Evolutionary conservation across 441 rosid species (phyloP).

Genomic region (Eruca vesicaria): DNA sequence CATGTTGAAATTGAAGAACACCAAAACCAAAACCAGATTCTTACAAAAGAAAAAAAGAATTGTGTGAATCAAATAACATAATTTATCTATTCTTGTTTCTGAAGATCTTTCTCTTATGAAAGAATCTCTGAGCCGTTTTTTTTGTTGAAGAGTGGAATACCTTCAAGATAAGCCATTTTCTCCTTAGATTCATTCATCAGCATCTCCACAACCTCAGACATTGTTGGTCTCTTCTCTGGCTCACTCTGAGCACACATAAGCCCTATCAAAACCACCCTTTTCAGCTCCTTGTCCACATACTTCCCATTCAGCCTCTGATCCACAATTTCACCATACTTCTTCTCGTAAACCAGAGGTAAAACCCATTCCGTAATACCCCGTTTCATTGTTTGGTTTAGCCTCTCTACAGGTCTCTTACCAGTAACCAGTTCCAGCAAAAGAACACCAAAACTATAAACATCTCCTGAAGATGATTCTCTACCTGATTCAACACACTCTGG

Average conservation of each 20-base stretch:
- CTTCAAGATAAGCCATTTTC: conserved; percentile 49
- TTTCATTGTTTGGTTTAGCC: conserved; percentile 47
- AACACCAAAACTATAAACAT: conserved; percentile 66
- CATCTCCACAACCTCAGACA: conserved; percentile 53
- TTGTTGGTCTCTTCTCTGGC: conserved; percentile 56
- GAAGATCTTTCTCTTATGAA: conserved; percentile 40
- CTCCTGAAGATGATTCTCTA: conserved; percentile 53
- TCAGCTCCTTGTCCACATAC: conserved; percentile 48
- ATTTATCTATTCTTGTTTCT: not conserved
- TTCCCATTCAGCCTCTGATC: conserved; percentile 49
- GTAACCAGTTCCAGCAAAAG: conserved; percentile 56
- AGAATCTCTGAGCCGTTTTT: conserved; percentile 42
- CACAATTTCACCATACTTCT: conserved; percentile 42
- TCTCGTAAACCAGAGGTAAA: conserved; percentile 43
- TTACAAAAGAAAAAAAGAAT: not conserved
- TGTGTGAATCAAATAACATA: not conserved
- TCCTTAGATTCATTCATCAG: conserved; percentile 45
- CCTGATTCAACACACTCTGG: conserved; percentile 69
- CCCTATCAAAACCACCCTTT: conserved; percentile 41
- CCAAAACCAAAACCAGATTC: conserved; percentile 1
- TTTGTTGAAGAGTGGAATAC: conserved; percentile 53
- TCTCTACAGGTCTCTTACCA: conserved; percentile 60
- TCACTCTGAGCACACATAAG: conserved; percentile 49
- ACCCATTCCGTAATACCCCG: conserved; percentile 60
- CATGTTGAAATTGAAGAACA: not conserved